These are phyloP conservation scores for Chaetomiaceae sp. DNA, from an alignment of 2,329 filamentous ascomycete species.

Conservation along the genomic window DNA sequence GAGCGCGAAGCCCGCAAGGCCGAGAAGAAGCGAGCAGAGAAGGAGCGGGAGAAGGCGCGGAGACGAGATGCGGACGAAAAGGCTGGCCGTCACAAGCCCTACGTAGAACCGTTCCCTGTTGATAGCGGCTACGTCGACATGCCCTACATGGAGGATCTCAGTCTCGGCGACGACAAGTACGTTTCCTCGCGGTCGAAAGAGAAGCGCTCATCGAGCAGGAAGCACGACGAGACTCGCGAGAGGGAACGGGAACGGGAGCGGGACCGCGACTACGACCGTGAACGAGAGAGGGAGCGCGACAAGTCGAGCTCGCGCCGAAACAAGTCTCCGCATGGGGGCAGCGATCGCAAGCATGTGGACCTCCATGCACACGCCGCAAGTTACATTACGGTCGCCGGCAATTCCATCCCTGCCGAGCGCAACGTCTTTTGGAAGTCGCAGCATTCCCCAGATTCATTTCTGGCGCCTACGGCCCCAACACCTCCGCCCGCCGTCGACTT, in stretches of 20 bases:
- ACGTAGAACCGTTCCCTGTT: slow-evolving; percentile 22
- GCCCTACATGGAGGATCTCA: slow-evolving; percentile 9
- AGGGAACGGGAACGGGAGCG: slow-evolving; percentile 13
- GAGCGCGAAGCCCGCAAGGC: no score
- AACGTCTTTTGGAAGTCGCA: slow-evolving; percentile 13
- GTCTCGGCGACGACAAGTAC: slow-evolving; percentile 24
- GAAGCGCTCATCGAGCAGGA: slow-evolving; percentile 28
- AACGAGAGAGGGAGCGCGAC: slow-evolving; percentile 16
- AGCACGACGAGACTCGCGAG: slow-evolving; percentile 24
- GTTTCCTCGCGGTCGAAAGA: slow-evolving; percentile 19
- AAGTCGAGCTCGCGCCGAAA: slow-evolving; percentile 22
- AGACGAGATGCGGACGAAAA: slow-evolving; percentile 28
- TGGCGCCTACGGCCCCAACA: slow-evolving; percentile 17
- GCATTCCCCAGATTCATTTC: slow-evolving; percentile 7
- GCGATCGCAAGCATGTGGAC: slow-evolving; percentile 12
- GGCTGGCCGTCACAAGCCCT: slow-evolving; percentile 23
- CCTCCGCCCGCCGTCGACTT: slow-evolving; percentile 22
- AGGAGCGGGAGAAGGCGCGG: slow-evolving; percentile 24
- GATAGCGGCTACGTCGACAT: no score
- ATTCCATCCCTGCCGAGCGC: slow-evolving; percentile 1
- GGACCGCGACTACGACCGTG: slow-evolving; percentile 1
- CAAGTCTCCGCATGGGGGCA: slow-evolving; percentile 14
- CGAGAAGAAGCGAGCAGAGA: slow-evolving; percentile 30
- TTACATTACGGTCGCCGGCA: slow-evolving; percentile 18
- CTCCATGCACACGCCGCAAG: slow-evolving; percentile 12